These are phyloP conservation scores for Chaetothyriales sp. DNA, from an alignment of 2,329 filamentous ascomycete species.

Conservation along the genomic window DNA sequence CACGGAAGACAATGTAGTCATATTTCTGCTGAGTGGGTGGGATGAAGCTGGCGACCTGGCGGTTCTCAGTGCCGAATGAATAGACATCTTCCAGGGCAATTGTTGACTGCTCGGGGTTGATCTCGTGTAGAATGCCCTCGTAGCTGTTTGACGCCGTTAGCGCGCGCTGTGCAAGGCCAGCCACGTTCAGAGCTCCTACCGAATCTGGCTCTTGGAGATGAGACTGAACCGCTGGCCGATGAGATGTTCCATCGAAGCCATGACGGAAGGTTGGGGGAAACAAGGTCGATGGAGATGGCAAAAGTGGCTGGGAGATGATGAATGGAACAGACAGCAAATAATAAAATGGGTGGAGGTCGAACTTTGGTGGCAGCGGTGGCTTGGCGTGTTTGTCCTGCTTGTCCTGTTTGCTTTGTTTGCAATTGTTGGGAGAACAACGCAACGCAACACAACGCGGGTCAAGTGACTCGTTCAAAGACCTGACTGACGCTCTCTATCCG, in stretches of 20 bases:
- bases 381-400: neutral
- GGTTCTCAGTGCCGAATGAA: slow-evolving; percentile 87
- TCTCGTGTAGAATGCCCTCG: slow-evolving; percentile 88
- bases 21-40: slow-evolving; percentile 74
- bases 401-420: too few relatives aligned
- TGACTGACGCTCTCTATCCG: neutral
- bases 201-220: slow-evolving; percentile 94
- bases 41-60: slow-evolving; percentile 68
- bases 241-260: slow-evolving; percentile 30
- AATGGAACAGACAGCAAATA: neutral
- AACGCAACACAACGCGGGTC: too few relatives aligned
- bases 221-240: slow-evolving; percentile 73
- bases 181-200: slow-evolving; percentile 41
- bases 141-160: slow-evolving; percentile 48
- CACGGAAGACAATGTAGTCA: slow-evolving; percentile 97
- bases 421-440: too few relatives aligned
- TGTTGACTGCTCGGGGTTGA: slow-evolving; percentile 93
- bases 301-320: neutral
- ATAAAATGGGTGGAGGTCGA: neutral
- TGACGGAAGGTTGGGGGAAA: slow-evolving; percentile 17
- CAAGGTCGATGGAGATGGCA: slow-evolving; percentile 2
- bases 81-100: slow-evolving; percentile 93
- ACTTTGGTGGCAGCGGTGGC: neutral
- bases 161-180: slow-evolving; percentile 4
- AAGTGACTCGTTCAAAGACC: neutral